Evolutionary conservation across 208 protist genomes (phyloP), one percentile per base, ranked within the genome.

Genomic region (Crithidia expoeki): DNA sequence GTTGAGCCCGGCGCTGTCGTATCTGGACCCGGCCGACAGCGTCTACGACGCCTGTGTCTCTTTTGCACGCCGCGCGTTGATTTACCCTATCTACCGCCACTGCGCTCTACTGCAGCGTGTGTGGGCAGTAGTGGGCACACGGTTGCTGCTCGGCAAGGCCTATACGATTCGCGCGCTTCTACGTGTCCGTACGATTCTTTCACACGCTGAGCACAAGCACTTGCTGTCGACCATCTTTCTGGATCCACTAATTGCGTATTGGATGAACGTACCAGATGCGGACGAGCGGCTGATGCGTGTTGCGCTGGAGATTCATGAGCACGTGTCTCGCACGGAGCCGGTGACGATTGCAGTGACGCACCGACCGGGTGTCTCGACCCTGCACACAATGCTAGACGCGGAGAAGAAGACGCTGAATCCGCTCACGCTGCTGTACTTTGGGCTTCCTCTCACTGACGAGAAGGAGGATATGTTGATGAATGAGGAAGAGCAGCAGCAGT

Each of bases 31-130:
- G 27, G 64, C 90, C 2, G 83, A 92, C 40, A 93, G 64, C 49
- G 21, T 94, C 27, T 89, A 94, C 71, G 88, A 95, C 56, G 88
- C 85, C n/a, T 86, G 90, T 50, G 57, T 90, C 10, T 64, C 73
- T 55, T 98, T 97, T 63, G 80, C 87, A 10, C 85, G 93, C 5
- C 73, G 95, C 19, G 84, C 73, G 4, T 80, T 96, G 3, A 76
- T 86, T 7, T 98, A 95, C 75, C 92, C 95, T 19, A 71, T 98
- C 10, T 80, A 96, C 56, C 88, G 93, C 11, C 89, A 96, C 59
- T 88, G 90, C 47, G 83, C 75, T 40, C 42, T 98, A n/a, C 79
- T 90, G 30, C 79, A 85, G 56, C 83, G 90, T 5, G 83, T 86
- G 21, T 86, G 92, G 47, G 80, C 83, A 4, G 79, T 89, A 5